Base-by-base conservation (phyloP, 805 yeast genomes). In the Candida anglica region DNA sequence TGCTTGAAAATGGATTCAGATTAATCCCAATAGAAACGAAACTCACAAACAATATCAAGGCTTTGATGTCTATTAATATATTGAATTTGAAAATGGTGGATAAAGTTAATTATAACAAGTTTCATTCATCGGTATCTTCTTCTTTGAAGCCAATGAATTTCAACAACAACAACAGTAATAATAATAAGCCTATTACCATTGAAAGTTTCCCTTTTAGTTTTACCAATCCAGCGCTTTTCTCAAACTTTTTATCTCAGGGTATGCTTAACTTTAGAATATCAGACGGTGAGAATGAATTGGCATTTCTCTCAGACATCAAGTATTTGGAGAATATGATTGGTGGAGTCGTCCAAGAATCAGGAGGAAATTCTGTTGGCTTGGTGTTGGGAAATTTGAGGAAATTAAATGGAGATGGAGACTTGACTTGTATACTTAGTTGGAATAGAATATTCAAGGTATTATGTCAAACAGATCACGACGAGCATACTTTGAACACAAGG, bases 311-410 rank as follows among this genome's bases (percentile, higher is more conserved):
- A 13, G 77, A 71, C 43, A 43, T 56, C 10, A 63, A 58, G 44
- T 71, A 60, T 42, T 34, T 71, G 39, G 76, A 71, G 33, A 71
- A 70, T 39, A 67, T 66, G 69, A 43, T 53, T 8, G 77, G 77
- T 6, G 73, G 66, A 0, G 38, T 63, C 3, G 68, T 44, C 7
- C 13, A 34, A 2, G n/a, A n/a, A n/a, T n/a, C n/a, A n/a, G n/a
- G n/a, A n/a, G n/a, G 32, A 26, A 6, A 30, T 22, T 49, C 60
- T 1, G 30, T 63, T 5, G 77, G 77, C 0, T 41, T 71, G 17
- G 55, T 71, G 1, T 37, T 60, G 39, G 69, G 73, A 0, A 58
- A 55, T 32, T 33, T 69, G 15, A 44, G 60, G 10, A 66, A 66
- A 38, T 34, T 37, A 21, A 61, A 68, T 38, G 75, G 75, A 6